phyloP scores from a whole-genome alignment of 129 eudicot species.

The Arctium minus region DNA sequence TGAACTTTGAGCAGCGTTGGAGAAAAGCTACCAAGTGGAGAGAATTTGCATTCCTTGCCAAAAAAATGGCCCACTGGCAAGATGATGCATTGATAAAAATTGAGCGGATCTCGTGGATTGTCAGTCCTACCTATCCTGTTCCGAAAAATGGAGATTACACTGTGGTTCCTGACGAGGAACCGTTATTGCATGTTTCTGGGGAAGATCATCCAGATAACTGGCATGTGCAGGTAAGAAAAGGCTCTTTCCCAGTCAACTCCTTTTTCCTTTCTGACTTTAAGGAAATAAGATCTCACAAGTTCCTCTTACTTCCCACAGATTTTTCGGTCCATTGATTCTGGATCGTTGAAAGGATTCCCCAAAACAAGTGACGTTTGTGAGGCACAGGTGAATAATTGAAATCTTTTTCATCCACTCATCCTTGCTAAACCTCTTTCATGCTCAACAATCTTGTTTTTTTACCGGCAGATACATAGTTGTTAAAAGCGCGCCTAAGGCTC shows the following conservation, averaged over 20 bases:
- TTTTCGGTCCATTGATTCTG: slow-evolving; percentile 95
- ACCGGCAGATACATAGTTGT: background rate
- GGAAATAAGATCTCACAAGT: slow-evolving; percentile 12
- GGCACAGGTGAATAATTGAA: slow-evolving; percentile 49
- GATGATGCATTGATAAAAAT: slow-evolving; percentile 85
- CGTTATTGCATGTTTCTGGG: slow-evolving; percentile 51
- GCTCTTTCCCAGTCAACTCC: background rate
- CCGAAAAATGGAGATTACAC: slow-evolving; percentile 43
- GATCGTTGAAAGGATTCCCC: slow-evolving; percentile 89
- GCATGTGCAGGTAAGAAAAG: slow-evolving; percentile 82
- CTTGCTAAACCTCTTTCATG: slow-evolving; percentile 2
- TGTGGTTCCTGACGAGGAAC: slow-evolving; percentile 73
- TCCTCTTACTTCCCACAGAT: slow-evolving; percentile 45
- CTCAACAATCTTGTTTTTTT: background rate
- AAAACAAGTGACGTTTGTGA: slow-evolving; percentile 53
- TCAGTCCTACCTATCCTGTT: slow-evolving; percentile 56
- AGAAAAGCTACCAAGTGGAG: slow-evolving; percentile 77
- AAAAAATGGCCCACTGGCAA: slow-evolving; percentile 65
- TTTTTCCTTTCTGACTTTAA: background rate
- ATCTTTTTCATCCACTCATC: background rate
- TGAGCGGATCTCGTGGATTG: slow-evolving; percentile 95
- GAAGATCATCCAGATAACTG: slow-evolving; percentile 84
- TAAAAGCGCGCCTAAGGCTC: no score
- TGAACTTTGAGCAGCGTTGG: slow-evolving; percentile 96
- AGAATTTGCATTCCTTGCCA: slow-evolving; percentile 57